Evolutionary conservation across 768 basidiomycete genomes (phyloP).

Genomic region (Naganishia antarctica): DNA sequence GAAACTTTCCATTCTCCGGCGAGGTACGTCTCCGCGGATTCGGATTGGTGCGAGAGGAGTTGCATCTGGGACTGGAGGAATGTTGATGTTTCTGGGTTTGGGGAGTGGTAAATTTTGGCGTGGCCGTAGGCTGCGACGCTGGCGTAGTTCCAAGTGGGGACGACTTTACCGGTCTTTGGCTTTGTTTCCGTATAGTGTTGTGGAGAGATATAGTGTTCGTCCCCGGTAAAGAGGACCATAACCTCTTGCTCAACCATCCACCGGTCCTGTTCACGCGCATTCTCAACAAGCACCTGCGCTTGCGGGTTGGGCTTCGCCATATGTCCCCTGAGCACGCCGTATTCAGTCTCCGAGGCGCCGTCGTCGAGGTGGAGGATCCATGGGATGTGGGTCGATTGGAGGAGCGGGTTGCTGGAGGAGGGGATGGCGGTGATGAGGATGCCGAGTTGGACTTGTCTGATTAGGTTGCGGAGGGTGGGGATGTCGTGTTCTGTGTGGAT

Average conservation of each 20-base stretch:
- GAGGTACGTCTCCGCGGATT: not conserved
- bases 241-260: slow-evolving; percentile 38
- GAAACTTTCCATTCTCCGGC: slow-evolving; percentile 37
- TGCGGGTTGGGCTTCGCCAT: slow-evolving; percentile 49
- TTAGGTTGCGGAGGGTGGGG: slow-evolving; percentile 46
- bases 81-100: slow-evolving; percentile 11
- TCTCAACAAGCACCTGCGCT: slow-evolving; percentile 36
- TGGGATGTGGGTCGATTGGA: slow-evolving; percentile 51
- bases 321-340: slow-evolving; percentile 40
- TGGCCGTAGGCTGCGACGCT: slow-evolving; percentile 48
- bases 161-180: slow-evolving; percentile 45
- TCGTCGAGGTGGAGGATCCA: slow-evolving; percentile 39
- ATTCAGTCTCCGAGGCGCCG: not conserved
- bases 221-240: slow-evolving; percentile 44
- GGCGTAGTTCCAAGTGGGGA: slow-evolving; percentile 49
- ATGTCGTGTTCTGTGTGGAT: slow-evolving; percentile 50
- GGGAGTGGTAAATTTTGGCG: slow-evolving; percentile 32
- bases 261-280: not conserved
- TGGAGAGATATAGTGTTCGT: slow-evolving; percentile 45
- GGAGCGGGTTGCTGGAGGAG: slow-evolving; percentile 13
- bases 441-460: slow-evolving; percentile 49
- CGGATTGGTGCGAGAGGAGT: slow-evolving; percentile 31
- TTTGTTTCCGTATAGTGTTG: slow-evolving; percentile 46
- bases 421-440: slow-evolving; percentile 50
- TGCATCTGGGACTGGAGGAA: slow-evolving; percentile 44